Percentiles rank a stretch among this genome's conserved stretches.
phyloP scores from a whole-genome alignment of 371 early-diverging fungal species.

The Mortierella sp. region DNA sequence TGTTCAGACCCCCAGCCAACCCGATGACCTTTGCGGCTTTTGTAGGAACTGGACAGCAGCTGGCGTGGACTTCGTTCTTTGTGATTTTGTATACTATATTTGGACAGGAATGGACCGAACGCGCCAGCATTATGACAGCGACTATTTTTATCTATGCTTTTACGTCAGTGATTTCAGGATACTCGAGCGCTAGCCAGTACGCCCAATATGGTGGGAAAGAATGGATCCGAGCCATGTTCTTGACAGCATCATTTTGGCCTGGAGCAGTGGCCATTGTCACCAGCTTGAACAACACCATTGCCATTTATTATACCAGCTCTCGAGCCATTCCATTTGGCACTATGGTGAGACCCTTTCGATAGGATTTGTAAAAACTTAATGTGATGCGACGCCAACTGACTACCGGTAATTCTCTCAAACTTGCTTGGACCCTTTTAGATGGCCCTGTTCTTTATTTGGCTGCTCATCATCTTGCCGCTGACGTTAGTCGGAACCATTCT shows the following conservation, averaged over 20 bases:
- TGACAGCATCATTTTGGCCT: slow-evolving; percentile 83
- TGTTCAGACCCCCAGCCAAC: slow-evolving; percentile 83
- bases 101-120: slow-evolving; percentile 81
- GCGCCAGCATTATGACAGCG: slow-evolving; percentile 84
- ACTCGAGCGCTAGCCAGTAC: slow-evolving; percentile 77
- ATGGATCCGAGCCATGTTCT: slow-evolving; percentile 78
- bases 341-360: slow-evolving; percentile 61
- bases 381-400: background rate
- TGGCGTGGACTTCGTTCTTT: slow-evolving; percentile 71
- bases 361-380: background rate
- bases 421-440: slow-evolving; percentile 40
- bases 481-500: slow-evolving; percentile 83
- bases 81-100: slow-evolving; percentile 79
- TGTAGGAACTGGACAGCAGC: slow-evolving; percentile 82
- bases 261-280: slow-evolving; percentile 69
- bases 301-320: slow-evolving; percentile 81
- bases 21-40: slow-evolving; percentile 77
- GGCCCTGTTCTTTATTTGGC: slow-evolving; percentile 79
- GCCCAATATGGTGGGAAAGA: slow-evolving; percentile 80
- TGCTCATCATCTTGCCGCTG: slow-evolving; percentile 79
- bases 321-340: slow-evolving; percentile 85
- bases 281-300: slow-evolving; percentile 77
- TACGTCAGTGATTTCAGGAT: slow-evolving; percentile 80
- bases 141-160: slow-evolving; percentile 86
- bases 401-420: background rate